phyloP scores from a whole-genome alignment of 495 filamentous ascomycete species.

The Usnea hakonensis region DNA sequence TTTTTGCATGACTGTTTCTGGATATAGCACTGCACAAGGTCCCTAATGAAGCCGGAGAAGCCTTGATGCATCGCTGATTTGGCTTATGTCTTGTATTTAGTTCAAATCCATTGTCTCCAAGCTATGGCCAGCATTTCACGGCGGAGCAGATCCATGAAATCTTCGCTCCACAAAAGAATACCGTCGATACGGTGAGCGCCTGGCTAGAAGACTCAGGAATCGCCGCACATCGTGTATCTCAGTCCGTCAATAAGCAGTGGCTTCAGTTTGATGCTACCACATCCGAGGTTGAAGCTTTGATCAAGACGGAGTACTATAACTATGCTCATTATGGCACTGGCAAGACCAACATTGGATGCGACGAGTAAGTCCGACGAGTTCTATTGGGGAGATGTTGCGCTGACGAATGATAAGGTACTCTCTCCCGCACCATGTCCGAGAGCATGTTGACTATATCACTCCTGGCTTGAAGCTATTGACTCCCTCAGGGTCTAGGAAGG shows the following conservation, averaged over 20 bases:
- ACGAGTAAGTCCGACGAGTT: slow-evolving; percentile 23
- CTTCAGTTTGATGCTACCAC: slow-evolving; percentile 45
- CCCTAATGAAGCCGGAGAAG: not conserved
- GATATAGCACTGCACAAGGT: not conserved
- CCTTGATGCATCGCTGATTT: not conserved
- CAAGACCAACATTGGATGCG: slow-evolving; percentile 43
- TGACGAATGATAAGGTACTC: slow-evolving; percentile 32
- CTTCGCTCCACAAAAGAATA: slow-evolving; percentile 40
- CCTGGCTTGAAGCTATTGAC: slow-evolving; percentile 34
- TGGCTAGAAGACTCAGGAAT: slow-evolving; percentile 49
- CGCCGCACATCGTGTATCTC: slow-evolving; percentile 35
- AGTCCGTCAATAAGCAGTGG: slow-evolving; percentile 40
- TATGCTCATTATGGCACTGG: slow-evolving; percentile 45
- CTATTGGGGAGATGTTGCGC: not conserved
- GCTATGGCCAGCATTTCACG: slow-evolving; percentile 48
- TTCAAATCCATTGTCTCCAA: slow-evolving; percentile 39
- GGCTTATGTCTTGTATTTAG: not conserved
- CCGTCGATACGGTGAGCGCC: slow-evolving; percentile 35
- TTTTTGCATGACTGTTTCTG: too few relatives aligned
- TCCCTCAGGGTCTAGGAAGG: slow-evolving; percentile 14
- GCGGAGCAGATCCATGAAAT: slow-evolving; percentile 42
- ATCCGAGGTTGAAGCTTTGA: slow-evolving; percentile 46
- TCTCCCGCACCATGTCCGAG: slow-evolving; percentile 42
- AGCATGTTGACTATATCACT: slow-evolving; percentile 53
- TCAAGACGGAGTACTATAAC: slow-evolving; percentile 52